Base-by-base conservation (phyloP, 371 early-diverging fungal genomes). In the Apophysomyces ossiformis region DNA sequence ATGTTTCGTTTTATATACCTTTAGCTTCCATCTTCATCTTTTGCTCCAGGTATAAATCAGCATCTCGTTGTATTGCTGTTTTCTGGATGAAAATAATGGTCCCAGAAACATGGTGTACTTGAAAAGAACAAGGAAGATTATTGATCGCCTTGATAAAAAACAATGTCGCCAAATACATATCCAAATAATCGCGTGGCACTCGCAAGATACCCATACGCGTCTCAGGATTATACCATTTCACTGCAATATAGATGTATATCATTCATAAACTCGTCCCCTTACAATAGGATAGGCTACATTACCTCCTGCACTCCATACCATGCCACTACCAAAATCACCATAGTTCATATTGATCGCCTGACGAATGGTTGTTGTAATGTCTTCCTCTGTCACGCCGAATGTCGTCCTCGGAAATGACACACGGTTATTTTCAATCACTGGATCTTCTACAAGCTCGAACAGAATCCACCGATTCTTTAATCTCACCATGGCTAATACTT, bases 391-490 rank as follows among this genome's bases (percentile, higher is more conserved):
- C 16, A 76, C 18, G 35, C 62, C 54, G n/a, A 76, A 60, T 7
- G 67, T 57, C 6, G 67, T 70, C 16, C 69, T 63, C 15, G 68
- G 72, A 57, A 72, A 74, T 3, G 66, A 62, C 26, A 74, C 72
- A 45, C 70, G 58, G 9, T 63, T 70, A 54, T 74, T 38, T 11
- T 72, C 64, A 36, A 79, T 56, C 6, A 70, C 47, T n/a, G 79
- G 79, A 68, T 73, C 82, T 38, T 77, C 66, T 1, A 70, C 69
- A n/a, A 82, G 57, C 50, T 79, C 75, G 60, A 82, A 79, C 45
- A 79, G 50, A n/a, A 79, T 63, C 83, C 83, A 82, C 38, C 83
- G 74, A 63, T 71, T 69, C 68, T 82, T 82, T 62, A 75, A 70
- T 37, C 83, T 72, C 13, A 82, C 83, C 82, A 82, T 82, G 15